Evolutionary conservation across 306 rosid genomes (phyloP), one percentile per base, ranked within the genome.

Genomic region (Rosa multiflora): DNA sequence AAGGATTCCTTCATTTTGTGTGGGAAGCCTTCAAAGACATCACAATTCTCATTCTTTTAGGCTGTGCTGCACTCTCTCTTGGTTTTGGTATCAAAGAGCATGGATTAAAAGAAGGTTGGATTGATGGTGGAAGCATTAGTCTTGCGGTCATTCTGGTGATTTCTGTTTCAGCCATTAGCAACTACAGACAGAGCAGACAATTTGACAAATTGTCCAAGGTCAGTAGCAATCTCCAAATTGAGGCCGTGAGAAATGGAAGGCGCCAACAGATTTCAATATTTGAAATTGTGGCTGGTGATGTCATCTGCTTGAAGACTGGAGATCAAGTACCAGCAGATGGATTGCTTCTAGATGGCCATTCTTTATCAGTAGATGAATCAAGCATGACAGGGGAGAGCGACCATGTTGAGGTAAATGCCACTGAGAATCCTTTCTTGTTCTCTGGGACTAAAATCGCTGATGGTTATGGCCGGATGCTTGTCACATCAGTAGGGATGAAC

Each of bases 291-390:
- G 91, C 79, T 1, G 91, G 91, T 0, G 89, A 88, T 3, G 69
- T 85, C 43, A 55, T 85, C 21, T 79, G 48, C 59, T 80, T 88
- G 70, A 88, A 83, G 76, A 83, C 76, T 4, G 91, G 91, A 8
- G 91, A 88, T 62, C 91, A 88, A 79, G 82, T 88, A 72, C 87
- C 87, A 5, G 87, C 88, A 0, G 91, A 88, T 69, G 90, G 88
- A 9, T 76, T 87, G 73, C 70, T 87, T 72, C 49, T 87, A 40
- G 71, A 70, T 0, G 90, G 90, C 5, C 79, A 85, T 61, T 85
- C 88, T 0, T 43, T 87, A 5, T 81, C 75, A 62, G 78, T 87
- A 5, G 90, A 87, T 12, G 90, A 87, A 61, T 85, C 90, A 3
- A 85, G 88, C 76, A 85, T 87, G 88, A 87, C 90, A 6, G 90